Percentiles rank a stretch among this genome's conserved stretches.
phyloP scores from a whole-genome alignment of 495 filamentous ascomycete genomes.

The Cladorrhinum samala region DNA sequence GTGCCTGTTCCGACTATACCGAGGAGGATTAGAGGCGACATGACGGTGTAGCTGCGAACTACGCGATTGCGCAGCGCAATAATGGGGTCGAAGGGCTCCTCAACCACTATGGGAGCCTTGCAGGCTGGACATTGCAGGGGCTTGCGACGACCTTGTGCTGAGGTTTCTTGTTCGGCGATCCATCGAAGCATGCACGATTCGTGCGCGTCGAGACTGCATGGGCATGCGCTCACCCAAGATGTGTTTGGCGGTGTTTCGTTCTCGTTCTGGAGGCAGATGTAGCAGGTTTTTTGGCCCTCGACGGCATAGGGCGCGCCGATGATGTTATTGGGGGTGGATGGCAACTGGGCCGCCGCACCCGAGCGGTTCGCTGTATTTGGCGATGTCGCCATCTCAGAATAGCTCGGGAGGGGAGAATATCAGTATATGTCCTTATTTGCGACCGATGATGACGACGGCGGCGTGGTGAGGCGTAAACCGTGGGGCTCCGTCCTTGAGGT shows the following conservation, averaged over 20 bases:
- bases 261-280: conserved; percentile 90
- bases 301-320: conserved; percentile 11
- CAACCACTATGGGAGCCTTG: conserved; percentile 70
- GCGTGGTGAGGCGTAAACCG: too few relatives aligned
- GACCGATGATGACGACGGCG: too few relatives aligned
- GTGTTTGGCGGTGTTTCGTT: conserved; percentile 49
- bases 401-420: too few relatives aligned
- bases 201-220: conserved; percentile 83
- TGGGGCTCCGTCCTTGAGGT: too few relatives aligned
- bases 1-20: conserved; percentile 50
- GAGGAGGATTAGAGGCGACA: conserved; percentile 55
- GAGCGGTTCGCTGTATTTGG: not conserved
- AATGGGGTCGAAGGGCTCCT: conserved; percentile 62
- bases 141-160: conserved; percentile 45
- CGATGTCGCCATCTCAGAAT: conserved; percentile 4
- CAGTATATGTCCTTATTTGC: too few relatives aligned
- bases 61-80: conserved; percentile 53
- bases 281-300: conserved; percentile 62
- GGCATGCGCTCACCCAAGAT: conserved; percentile 82
- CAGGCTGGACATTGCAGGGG: conserved; percentile 82
- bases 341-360: not conserved
- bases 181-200: conserved; percentile 85
- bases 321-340: conserved; percentile 1
- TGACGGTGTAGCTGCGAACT: conserved; percentile 46
- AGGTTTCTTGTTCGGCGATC: conserved; percentile 71